Evolutionary conservation across 495 filamentous ascomycete genomes (phyloP), one percentile per base, ranked within the genome.

Genomic region (Penicillium daleae): DNA sequence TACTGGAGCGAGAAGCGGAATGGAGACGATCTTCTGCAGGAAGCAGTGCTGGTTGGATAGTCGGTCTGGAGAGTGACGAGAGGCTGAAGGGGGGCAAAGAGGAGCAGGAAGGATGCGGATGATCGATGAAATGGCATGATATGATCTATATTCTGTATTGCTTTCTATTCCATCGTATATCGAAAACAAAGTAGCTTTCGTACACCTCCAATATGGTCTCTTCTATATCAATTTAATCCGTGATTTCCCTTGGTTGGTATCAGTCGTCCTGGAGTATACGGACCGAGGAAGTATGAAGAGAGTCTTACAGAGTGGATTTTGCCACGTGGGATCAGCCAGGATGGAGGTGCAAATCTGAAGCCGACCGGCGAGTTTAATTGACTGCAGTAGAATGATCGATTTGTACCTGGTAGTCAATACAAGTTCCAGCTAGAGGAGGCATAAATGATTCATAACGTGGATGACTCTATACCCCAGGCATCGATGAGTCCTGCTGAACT

Each of bases 241-340:
- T 9, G 2, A n/a, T 42, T 5, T 19, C 19, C 0, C 6, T n/a
- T n/a, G n/a, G n/a, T n/a, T n/a, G n/a, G n/a, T n/a, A n/a, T n/a
- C n/a, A n/a, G 2, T 42, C 39, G 40, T 21, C 40, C 17, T 46
- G 42, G n/a, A 24, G 10, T 46, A 46, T 46, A 6, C n/a, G 42
- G 24, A 46, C 19, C 42, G 42, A 52, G 49, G 49, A 52, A 52
- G 49, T 52, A 29, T 51, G 49, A 21, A 4, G 24, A 19, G 29
- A 6, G 24, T 52, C 51, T 54, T 13, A 13, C 51, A 53, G 32
- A 37, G 66, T 68, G 66, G 62, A 65, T 59, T 68, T 61, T 62
- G 66, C 66, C 66, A 68, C 66, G 66, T 68, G 66, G 56, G 61
- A 68, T 68, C 60, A 52, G 51, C 65, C 53, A 56, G 56, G 66